A percentile compares a stretch with the other conserved stretches of the same genome.
phyloP scores from a whole-genome alignment of 345 rosid species.

The Jatropha curcas region DNA sequence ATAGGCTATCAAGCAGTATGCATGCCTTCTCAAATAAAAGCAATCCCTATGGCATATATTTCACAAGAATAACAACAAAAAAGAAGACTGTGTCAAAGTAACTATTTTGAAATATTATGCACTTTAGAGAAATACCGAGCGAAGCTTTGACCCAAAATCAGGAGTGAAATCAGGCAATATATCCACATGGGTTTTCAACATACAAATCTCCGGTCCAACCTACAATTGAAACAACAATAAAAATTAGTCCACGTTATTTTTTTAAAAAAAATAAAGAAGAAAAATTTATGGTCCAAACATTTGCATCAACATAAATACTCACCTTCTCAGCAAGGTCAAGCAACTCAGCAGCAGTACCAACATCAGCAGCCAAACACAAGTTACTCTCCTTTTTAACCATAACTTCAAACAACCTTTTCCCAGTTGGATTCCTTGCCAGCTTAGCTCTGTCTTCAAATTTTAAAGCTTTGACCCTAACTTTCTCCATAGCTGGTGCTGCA shows the following conservation, averaged over 20 bases:
- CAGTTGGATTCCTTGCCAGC: conserved; percentile 67
- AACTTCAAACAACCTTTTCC: conserved; percentile 73
- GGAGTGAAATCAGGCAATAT: conserved; percentile 91
- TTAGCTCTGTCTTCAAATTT: conserved; percentile 65
- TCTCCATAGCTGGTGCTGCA: conserved; percentile 56
- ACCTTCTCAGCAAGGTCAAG: conserved; percentile 89
- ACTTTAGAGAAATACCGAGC: conserved; percentile 48
- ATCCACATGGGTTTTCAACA: conserved; percentile 95
- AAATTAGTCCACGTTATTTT: not conserved
- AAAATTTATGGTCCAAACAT: not conserved
- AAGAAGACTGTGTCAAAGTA: not conserved
- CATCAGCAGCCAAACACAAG: conserved; percentile 95
- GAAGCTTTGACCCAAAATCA: conserved; percentile 86
- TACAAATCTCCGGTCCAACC: conserved; percentile 96
- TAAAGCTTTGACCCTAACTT: conserved; percentile 46
- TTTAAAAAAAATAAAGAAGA: not conserved
- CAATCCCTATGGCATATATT: not conserved
- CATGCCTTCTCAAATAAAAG: not conserved
- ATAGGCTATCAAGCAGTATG: not conserved
- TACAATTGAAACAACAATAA: conserved; percentile 30
- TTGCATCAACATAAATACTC: not conserved
- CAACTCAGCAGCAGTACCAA: conserved; percentile 85
- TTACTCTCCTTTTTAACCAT: conserved; percentile 88
- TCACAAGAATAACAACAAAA: not conserved
- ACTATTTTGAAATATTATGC: not conserved